Base-by-base conservation (phyloP, 768 basidiomycete species). In the Symmetrospora coprosmae region DNA sequence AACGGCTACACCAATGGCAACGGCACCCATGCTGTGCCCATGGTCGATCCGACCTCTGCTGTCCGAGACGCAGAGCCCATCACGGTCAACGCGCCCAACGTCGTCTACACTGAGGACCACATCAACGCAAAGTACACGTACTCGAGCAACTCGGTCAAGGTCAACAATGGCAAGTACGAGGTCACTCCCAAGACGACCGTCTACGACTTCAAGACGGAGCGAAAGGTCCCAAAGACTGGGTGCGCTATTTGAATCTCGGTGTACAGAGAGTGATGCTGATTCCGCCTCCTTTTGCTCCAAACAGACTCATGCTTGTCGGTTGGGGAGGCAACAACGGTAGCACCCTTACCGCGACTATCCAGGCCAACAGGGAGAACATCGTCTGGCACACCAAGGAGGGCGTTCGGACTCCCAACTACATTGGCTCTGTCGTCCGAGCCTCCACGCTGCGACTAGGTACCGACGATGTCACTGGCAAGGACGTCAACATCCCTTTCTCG, bases 311-410 rank as follows among this genome's bases (percentile, higher is more conserved):
- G 86, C 85, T 99, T 81, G 84, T 97, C 67, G 94, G 94, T 62
- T 75, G 90, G 61, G 92, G 92, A 60, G 92, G 94, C 51, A 99
- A 99, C 80, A 99, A 99, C 71, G 94, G 92, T 50, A 80, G 85
- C 47, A 97, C 92, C 27, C 79, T 97, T 47, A 84, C 82, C 65
- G 91, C 94, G 13, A 94, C 91, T 63, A 82, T 96, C 72, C 81
- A 94, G 67, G 94, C 94, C 68, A 97, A 97, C 78, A 83, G 82
- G 66, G 85, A 97, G 77, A 82, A 86, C 73, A 88, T 97, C 73
- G 75, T 78, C 62, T 99, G 92, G 94, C 81, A 82, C 75, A 97
- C 90, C 74, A 96, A 94, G 79, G 75, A 78, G 33, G 90, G 92
- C 49, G 68, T 85, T 63, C 87, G 92, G 75, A 85, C 83, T 71